Evolutionary conservation across 345 rosid genomes (phyloP).

Genomic region (Eucalyptus regnans): DNA sequence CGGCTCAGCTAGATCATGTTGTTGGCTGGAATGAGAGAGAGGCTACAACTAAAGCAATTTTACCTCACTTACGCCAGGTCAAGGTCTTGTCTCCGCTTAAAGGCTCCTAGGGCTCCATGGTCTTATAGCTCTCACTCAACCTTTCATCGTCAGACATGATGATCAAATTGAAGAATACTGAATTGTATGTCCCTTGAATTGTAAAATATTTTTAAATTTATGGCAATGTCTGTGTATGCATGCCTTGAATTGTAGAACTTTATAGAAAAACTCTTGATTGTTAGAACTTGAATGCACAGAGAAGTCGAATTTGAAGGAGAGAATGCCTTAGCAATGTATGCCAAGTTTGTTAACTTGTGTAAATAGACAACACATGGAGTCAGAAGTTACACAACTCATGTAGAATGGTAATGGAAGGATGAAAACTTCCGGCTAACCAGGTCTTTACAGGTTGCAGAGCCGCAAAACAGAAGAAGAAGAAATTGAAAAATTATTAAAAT

Average conservation of each 20-base stretch:
- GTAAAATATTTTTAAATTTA: not conserved
- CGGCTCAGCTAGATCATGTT: not conserved
- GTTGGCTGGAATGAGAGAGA: not conserved
- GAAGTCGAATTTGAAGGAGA: not conserved
- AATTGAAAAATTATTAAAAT: too few species aligned
- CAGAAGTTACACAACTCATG: not conserved
- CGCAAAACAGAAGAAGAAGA: too few species aligned
- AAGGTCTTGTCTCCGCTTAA: not conserved
- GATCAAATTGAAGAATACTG: not conserved
- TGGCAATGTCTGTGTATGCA: not conserved
- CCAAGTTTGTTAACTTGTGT: not conserved
- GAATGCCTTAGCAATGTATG: not conserved
- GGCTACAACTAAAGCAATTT: not conserved
- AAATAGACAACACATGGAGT: not conserved
- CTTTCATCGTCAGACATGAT: not conserved
- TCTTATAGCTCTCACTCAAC: not conserved
- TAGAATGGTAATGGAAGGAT: not conserved
- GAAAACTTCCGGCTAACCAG: not conserved
- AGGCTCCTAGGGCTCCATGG: not conserved
- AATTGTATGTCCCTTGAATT: not conserved
- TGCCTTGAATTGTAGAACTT: not conserved
- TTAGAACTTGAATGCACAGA: not conserved
- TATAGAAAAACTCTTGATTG: not conserved
- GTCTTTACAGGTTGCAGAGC: slow-evolving; percentile 47
- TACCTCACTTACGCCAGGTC: not conserved